These are phyloP conservation scores for Fusarium sulawesiense DNA, from an alignment of 2,329 filamentous ascomycete genomes.

Conservation along the genomic window DNA sequence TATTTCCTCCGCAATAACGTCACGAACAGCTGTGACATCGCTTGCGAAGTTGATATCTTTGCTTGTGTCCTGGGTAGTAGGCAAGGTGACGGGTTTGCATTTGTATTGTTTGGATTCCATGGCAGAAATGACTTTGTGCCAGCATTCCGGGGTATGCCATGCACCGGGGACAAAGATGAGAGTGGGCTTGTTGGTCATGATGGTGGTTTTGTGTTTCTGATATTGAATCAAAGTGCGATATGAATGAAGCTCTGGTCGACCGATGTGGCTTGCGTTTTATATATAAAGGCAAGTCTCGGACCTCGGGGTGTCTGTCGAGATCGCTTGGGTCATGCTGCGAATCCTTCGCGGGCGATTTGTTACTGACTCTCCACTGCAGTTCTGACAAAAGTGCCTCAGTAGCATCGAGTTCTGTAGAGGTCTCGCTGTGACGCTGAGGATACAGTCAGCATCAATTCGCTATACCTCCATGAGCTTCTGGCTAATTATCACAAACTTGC, in stretches of 20 bases:
- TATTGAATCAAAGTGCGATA: rapidly evolving
- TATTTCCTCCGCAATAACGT: conserved; percentile 52
- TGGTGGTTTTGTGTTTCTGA: background rate
- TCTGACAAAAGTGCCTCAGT: background rate
- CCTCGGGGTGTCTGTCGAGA: background rate
- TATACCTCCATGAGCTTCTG: background rate
- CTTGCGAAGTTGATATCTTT: conserved; percentile 54
- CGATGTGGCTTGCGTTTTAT: background rate
- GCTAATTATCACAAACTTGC: background rate
- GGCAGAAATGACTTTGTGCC: conserved; percentile 50
- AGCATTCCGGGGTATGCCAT: conserved; percentile 58
- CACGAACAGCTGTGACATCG: conserved; percentile 55
- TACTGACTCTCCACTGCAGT: background rate
- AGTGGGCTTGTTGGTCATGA: conserved; percentile 45
- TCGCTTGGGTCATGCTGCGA: background rate
- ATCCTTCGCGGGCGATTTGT: background rate
- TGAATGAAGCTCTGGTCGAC: rapidly evolving
- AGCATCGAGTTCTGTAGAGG: no score
- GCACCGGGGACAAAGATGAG: conserved; percentile 61
- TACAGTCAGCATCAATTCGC: background rate
- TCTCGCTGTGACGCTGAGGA: background rate
- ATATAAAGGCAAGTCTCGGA: background rate
- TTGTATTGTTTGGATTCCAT: conserved; percentile 50
- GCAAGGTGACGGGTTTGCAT: conserved; percentile 53
- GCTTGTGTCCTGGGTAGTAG: conserved; percentile 50